Conservation (phyloP, 2,329 filamentous ascomycete genomes). For the Trichoderma harzianum region DNA sequence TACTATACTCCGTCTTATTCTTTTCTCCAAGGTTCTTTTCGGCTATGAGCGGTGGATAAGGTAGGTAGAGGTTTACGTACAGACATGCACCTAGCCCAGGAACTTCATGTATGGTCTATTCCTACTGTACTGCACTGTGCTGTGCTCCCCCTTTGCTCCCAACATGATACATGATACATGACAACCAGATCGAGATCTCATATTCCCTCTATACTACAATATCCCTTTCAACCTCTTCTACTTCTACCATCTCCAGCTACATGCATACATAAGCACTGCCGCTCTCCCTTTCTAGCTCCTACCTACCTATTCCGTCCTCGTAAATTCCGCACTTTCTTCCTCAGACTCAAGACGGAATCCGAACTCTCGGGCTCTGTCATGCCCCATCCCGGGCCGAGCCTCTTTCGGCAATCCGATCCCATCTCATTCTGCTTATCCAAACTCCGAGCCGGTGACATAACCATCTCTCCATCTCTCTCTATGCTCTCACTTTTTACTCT, state of each 20-base stretch:
- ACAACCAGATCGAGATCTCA: not conserved
- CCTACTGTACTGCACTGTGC: not conserved
- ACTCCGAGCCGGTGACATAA: not conserved
- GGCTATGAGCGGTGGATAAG: not conserved
- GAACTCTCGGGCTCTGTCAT: not conserved
- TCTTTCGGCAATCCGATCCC: slow-evolving; percentile 10
- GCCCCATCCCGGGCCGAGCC: slow-evolving; percentile 6
- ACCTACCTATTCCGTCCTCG: not conserved
- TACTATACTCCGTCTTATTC: not conserved
- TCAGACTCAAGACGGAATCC: not conserved
- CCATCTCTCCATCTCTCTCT: too few relatives aligned
- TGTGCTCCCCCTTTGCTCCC: not conserved
- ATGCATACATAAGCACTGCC: not conserved
- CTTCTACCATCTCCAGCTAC: not conserved
- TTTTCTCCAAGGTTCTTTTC: not conserved
- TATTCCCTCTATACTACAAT: not conserved
- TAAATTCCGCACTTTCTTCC: not conserved
- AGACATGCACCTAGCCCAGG: not conserved
- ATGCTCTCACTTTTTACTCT: not conserved
- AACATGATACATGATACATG: not conserved
- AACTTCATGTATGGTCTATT: not conserved
- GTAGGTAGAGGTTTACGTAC: not conserved
- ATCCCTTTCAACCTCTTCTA: not conserved
- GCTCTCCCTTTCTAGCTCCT: too few relatives aligned
- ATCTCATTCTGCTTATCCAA: not conserved